These are phyloP conservation scores for Eutrema heterophyllum DNA, from an alignment of 345 rosid species.

Conservation along the genomic window DNA sequence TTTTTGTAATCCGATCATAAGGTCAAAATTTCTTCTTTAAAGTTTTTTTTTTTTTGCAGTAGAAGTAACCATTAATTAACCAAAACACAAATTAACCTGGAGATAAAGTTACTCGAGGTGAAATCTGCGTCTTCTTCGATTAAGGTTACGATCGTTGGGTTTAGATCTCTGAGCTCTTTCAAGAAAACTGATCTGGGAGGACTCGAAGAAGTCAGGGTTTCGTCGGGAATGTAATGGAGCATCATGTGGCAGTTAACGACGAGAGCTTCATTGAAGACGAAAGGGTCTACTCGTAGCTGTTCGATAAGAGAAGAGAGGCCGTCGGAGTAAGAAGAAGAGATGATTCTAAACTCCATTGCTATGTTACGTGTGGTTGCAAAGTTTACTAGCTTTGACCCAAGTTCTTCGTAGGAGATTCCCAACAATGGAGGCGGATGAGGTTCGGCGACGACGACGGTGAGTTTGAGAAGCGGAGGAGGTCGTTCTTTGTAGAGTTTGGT, in stretches of 20 bases:
- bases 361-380: conserved; percentile 75
- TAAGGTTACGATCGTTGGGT: conserved; percentile 60
- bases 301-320: conserved; percentile 68
- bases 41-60: no score
- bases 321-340: conserved; percentile 53
- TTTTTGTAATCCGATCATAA: no score
- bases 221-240: conserved; percentile 79
- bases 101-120: conserved; percentile 52
- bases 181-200: conserved; percentile 44
- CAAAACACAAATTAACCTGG: conserved; percentile 17
- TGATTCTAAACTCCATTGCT: conserved; percentile 50
- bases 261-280: conserved; percentile 55
- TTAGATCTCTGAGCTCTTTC: conserved; percentile 52
- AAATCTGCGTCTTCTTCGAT: conserved; percentile 88
- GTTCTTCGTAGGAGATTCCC: conserved; percentile 57
- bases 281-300: conserved; percentile 52
- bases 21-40: no score
- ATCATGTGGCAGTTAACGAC: conserved; percentile 86
- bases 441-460: conserved; percentile 49
- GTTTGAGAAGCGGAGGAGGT: conserved; percentile 57
- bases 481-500: conserved; percentile 37
- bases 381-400: conserved; percentile 60
- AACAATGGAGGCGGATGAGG: conserved; percentile 57
- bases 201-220: conserved; percentile 32
- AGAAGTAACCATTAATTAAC: background rate